Evolutionary conservation across 2,329 filamentous ascomycete species (phyloP).

Genomic region (Macrophomina phaseolina): DNA sequence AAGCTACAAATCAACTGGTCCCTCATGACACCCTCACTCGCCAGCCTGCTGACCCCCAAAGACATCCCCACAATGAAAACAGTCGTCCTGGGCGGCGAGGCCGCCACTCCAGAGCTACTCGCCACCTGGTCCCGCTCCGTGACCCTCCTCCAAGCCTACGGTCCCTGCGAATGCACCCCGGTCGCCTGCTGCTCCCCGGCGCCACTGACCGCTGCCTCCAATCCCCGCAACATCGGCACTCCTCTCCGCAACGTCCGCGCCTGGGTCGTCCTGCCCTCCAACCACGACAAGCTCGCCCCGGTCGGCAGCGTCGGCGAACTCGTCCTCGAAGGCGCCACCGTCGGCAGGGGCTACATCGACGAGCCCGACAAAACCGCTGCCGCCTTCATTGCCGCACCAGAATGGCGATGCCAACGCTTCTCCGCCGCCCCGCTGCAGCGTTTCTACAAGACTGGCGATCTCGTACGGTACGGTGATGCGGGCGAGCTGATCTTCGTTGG

Average conservation of each 20-base stretch:
- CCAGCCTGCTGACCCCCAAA: slow-evolving; percentile 43
- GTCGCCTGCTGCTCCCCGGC: slow-evolving; percentile 30
- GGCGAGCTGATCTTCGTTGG: slow-evolving; percentile 44
- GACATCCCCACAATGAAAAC: slow-evolving; percentile 45
- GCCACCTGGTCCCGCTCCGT: slow-evolving; percentile 28
- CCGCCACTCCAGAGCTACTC: slow-evolving; percentile 30
- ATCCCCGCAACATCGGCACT: background rate
- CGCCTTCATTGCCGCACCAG: slow-evolving; percentile 38
- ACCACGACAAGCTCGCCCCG: slow-evolving; percentile 38
- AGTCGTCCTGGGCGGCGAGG: slow-evolving; percentile 41
- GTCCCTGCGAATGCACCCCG: background rate
- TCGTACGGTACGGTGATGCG: slow-evolving; percentile 37
- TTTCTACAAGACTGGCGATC: slow-evolving; percentile 14
- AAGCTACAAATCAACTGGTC: slow-evolving; percentile 33
- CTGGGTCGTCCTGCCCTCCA: slow-evolving; percentile 37
- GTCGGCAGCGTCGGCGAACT: slow-evolving; percentile 44
- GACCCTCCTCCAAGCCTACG: background rate
- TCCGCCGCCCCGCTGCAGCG: background rate
- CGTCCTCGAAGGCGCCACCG: slow-evolving; percentile 42
- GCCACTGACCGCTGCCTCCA: background rate
- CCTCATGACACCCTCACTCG: slow-evolving; percentile 46
- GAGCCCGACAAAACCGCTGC: slow-evolving; percentile 38
- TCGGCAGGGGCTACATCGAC: slow-evolving; percentile 44
- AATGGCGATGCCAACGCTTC: background rate
- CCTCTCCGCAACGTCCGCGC: background rate